Evolutionary conservation across 1,284 basidiomycete species (phyloP).

Genomic region (Inonotus hispidus): DNA sequence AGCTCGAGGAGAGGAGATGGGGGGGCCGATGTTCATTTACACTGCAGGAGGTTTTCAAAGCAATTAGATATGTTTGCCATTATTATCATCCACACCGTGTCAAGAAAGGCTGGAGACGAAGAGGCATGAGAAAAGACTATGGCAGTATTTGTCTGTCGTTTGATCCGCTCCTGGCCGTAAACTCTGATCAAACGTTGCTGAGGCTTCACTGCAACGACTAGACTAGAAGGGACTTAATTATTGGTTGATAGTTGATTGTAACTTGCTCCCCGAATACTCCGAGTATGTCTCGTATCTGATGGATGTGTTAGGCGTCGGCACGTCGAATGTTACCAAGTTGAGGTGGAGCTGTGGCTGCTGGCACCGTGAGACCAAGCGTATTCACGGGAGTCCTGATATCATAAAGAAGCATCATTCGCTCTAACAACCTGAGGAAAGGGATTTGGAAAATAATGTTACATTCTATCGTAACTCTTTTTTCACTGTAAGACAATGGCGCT

Average conservation of each 20-base stretch:
- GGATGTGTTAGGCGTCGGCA: conserved; percentile 18
- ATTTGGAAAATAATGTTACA: neutral
- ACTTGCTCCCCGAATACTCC: neutral
- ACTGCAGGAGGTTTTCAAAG: too few relatives aligned
- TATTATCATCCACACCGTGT: too few relatives aligned
- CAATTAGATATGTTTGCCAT: too few relatives aligned
- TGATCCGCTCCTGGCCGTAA: neutral
- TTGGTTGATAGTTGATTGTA: conserved; percentile 15
- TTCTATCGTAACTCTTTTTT: neutral
- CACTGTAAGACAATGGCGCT: neutral
- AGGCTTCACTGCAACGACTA: conserved; percentile 23
- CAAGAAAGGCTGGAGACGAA: too few relatives aligned
- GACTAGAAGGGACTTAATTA: conserved; percentile 28
- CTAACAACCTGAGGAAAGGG: too few relatives aligned
- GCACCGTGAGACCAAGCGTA: conserved; percentile 10
- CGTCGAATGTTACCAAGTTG: conserved; percentile 19
- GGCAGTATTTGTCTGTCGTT: too few relatives aligned
- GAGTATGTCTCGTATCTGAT: neutral
- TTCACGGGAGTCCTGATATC: too few relatives aligned
- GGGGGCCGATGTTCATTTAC: too few relatives aligned
- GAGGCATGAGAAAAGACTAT: too few relatives aligned
- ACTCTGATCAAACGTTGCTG: neutral
- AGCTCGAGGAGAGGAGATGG: too few relatives aligned
- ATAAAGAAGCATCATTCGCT: too few relatives aligned
- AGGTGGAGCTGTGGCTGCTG: conserved; percentile 19